Base-by-base conservation (phyloP, 1,284 basidiomycete genomes). In the Ustilago nuda region DNA sequence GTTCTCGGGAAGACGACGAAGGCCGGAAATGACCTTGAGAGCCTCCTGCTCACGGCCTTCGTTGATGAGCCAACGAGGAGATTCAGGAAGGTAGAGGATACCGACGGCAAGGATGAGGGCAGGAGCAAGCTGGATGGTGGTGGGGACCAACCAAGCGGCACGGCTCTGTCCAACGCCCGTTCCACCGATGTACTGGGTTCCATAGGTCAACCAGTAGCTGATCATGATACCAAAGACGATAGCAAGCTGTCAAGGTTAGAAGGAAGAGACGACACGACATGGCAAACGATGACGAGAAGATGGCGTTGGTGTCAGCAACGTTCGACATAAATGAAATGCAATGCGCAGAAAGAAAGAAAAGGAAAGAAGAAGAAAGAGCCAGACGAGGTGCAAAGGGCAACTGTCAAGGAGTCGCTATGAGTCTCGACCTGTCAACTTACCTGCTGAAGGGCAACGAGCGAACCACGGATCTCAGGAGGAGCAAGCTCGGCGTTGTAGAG, bases 131-230 rank as follows among this genome's bases (percentile, higher is more conserved):
- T 66, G 64, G 39, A 66, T 48, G 64, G 64, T 23, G 41, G 19
- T 45, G 58, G 52, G 46, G 61, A 66, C 64, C 64, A 6, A 66
- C 36, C n/a, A 51, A 61, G 9, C 12, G 12, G 15, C 37, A 61
- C 91, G 1, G 91, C 90, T 11, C 90, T 88, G 6, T 86, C 81
- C 33, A 91, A 89, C 91, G 61, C 33, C 74, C 0, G 86, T 86
- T 15, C 87, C 86, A 19, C 86, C 86, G 55, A 87, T 85, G 39
- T 88, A 86, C 27, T 92, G 89, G 0, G 92, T 93, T 8, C 53
- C 58, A 30, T 56, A 60, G 46, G 92, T 92, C 8, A 90, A 89
- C 92, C 93, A 94, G 80, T 93, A 94, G 2, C 91, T 91, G 27
- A 90, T 76, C 69, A 82, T 79, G 41, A 74, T 62, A 41, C 62